A percentile compares a stretch with the other conserved stretches of the same genome.
Conservation (phyloP, 2,329 filamentous ascomycete genomes). For the Coniella lustricola region DNA sequence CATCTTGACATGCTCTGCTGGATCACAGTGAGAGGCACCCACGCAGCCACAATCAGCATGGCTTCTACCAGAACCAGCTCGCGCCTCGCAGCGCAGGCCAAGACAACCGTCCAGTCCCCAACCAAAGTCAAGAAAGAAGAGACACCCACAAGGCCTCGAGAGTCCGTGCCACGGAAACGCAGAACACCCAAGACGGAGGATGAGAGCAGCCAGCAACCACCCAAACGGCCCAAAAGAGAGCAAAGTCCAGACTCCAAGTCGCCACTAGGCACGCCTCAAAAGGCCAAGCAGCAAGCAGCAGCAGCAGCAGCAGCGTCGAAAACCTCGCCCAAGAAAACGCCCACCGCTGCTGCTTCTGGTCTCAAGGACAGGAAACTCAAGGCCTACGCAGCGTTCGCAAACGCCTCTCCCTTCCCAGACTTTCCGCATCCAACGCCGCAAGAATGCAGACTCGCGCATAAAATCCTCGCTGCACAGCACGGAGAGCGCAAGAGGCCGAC, state of each 20-base stretch:
- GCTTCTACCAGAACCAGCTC: constrained; percentile 6
- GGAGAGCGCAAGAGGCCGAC: constrained; percentile 57
- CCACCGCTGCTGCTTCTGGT: constrained; percentile 5
- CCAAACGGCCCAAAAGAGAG: constrained; percentile 1
- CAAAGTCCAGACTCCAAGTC: not conserved
- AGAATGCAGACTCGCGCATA: constrained; percentile 63
- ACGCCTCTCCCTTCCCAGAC: constrained; percentile 57
- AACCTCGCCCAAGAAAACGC: constrained; percentile 10
- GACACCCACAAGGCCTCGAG: not conserved
- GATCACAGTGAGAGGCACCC: no score
- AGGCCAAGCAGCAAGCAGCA: constrained; percentile 5
- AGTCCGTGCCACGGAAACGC: no score
- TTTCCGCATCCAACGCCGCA: constrained; percentile 57
- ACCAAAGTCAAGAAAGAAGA: not conserved
- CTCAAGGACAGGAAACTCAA: constrained; percentile 38
- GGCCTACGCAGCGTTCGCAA: constrained; percentile 32
- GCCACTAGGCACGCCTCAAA: no score
- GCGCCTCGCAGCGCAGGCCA: constrained; percentile 9
- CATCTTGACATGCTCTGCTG: no score
- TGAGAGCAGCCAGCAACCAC: no score
- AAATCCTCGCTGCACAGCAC: constrained; percentile 57
- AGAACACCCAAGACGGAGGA: no score
- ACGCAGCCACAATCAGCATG: not conserved
- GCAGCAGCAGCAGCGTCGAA: constrained; percentile 7
- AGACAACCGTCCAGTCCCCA: constrained; percentile 4